Evolutionary conservation across 1,284 basidiomycete species (phyloP).

Genomic region (Heterobasidion occidentale): DNA sequence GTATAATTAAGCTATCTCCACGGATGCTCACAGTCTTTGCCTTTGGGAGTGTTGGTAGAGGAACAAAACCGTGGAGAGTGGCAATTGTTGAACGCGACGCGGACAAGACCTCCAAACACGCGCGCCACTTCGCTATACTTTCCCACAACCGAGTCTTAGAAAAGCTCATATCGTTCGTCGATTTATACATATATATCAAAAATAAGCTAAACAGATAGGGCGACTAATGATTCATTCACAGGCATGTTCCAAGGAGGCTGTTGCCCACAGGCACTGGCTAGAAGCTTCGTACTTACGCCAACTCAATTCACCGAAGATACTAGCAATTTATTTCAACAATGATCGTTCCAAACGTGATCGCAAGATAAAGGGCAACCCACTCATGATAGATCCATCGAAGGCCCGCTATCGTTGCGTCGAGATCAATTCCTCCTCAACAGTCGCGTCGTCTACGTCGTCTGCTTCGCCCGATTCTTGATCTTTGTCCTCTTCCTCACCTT

Average conservation of each 20-base stretch:
- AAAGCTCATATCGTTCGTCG: too few species aligned
- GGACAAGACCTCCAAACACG: background rate
- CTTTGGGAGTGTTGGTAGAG: background rate
- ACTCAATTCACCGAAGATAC: too few species aligned
- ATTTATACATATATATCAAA: too few species aligned
- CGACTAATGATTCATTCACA: too few species aligned
- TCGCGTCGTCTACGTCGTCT: constrained; percentile 18
- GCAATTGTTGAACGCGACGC: background rate
- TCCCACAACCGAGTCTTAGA: background rate
- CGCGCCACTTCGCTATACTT: background rate
- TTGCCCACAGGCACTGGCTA: too few species aligned
- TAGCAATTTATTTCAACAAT: too few species aligned
- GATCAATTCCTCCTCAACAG: constrained; percentile 23
- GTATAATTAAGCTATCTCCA: too few species aligned
- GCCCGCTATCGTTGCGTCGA: constrained; percentile 27
- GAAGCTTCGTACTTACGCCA: too few species aligned
- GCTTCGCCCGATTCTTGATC: constrained; percentile 20
- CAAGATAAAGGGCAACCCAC: background rate
- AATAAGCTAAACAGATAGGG: too few species aligned
- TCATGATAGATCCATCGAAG: background rate
- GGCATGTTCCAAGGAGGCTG: too few species aligned
- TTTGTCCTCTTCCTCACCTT: constrained; percentile 12
- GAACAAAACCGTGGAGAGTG: background rate
- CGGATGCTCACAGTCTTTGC: background rate
- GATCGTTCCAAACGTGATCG: too few species aligned